phyloP scores from a whole-genome alignment of 805 yeast species.

The Zygosaccharomyces lentus region DNA sequence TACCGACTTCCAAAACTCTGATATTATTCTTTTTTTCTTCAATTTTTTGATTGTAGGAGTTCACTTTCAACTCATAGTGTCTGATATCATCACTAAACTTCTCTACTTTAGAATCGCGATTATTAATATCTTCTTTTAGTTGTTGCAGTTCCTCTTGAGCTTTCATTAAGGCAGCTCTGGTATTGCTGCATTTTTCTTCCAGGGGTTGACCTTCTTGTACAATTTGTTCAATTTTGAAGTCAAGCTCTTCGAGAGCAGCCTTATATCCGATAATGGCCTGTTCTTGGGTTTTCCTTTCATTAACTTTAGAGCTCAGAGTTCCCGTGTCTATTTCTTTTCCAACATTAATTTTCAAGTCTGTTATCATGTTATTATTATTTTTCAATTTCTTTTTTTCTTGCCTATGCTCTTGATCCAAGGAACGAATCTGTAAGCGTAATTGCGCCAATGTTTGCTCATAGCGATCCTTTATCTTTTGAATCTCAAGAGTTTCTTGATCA shows the following conservation, averaged over 20 bases:
- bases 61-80: slow-evolving; percentile 21
- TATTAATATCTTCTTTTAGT: slow-evolving; percentile 17
- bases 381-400: slow-evolving; percentile 23
- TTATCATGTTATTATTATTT: slow-evolving; percentile 30
- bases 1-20: slow-evolving; percentile 28
- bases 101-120: slow-evolving; percentile 18
- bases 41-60: slow-evolving; percentile 17
- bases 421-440: slow-evolving; percentile 8
- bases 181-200: slow-evolving; percentile 17
- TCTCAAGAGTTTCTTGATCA: slow-evolving; percentile 18
- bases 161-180: slow-evolving; percentile 10
- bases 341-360: slow-evolving; percentile 22
- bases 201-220: slow-evolving; percentile 20
- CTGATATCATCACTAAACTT: slow-evolving; percentile 27
- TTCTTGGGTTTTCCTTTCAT: slow-evolving; percentile 25
- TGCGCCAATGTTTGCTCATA: slow-evolving; percentile 12
- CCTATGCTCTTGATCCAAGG: slow-evolving; percentile 31
- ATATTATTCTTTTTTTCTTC: slow-evolving; percentile 29
- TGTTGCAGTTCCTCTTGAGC: slow-evolving; percentile 16
- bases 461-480: slow-evolving; percentile 26
- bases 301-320: slow-evolving; percentile 19
- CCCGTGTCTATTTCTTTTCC: slow-evolving; percentile 32
- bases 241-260: slow-evolving; percentile 26
- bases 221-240: slow-evolving; percentile 20
- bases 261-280: slow-evolving; percentile 25